Evolutionary conservation across 129 eudicot species (phyloP).

Genomic region (Flaveria brownii): DNA sequence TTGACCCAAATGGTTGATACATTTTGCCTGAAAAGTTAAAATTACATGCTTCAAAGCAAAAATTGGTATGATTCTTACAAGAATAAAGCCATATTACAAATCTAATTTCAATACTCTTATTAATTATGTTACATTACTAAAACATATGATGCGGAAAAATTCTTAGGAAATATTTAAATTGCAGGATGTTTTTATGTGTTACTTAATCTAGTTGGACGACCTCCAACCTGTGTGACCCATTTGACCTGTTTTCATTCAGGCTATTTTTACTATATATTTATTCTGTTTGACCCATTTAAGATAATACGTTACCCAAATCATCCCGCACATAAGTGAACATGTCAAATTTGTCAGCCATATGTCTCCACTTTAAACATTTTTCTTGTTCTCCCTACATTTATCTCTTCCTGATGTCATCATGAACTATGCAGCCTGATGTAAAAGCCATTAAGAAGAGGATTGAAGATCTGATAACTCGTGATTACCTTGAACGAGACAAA

Average conservation of each 20-base stretch:
- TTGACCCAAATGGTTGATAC: neutral
- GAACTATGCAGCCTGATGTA: slow-evolving; percentile 71
- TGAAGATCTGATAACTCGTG: slow-evolving; percentile 93
- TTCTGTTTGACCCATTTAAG: neutral
- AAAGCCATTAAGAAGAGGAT: slow-evolving; percentile 94
- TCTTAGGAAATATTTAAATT: neutral
- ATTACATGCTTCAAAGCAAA: too few relatives aligned
- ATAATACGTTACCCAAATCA: neutral
- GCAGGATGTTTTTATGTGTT: neutral
- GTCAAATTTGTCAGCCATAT: too few relatives aligned
- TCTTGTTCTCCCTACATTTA: too few relatives aligned
- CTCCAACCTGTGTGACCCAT: neutral
- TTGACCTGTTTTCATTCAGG: neutral
- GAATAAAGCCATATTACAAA: neutral
- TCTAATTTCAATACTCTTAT: neutral
- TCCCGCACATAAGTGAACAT: neutral
- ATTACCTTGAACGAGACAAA: slow-evolving; percentile 87
- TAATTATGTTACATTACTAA: neutral
- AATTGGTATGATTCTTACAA: neutral
- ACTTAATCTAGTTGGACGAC: too few relatives aligned
- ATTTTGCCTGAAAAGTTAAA: neutral
- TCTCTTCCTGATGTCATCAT: neutral
- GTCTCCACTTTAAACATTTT: too few relatives aligned
- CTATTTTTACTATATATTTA: neutral
- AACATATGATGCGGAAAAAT: neutral